These are phyloP conservation scores for Dothidotthia symphoricarpi DNA, from an alignment of 2,329 filamentous ascomycete species.

Conservation along the genomic window DNA sequence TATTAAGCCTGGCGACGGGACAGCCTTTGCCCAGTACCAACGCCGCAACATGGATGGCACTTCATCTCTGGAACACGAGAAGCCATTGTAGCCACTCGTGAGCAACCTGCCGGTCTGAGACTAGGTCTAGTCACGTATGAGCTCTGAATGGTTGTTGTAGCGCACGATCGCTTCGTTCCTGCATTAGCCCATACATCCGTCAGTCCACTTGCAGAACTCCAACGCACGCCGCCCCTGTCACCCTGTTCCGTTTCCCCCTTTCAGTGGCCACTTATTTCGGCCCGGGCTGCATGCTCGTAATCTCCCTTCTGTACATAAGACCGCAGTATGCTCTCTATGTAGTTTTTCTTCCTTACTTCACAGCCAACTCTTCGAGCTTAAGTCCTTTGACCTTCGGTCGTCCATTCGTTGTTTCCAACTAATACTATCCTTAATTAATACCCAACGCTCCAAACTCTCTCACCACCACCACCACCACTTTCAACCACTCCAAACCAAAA, in stretches of 20 bases:
- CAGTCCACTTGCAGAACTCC: conserved; percentile 31
- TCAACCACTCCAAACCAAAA: conserved; percentile 26
- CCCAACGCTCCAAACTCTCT: conserved; percentile 17
- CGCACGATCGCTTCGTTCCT: conserved; percentile 36
- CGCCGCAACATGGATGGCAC: conserved; percentile 11
- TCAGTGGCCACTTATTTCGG: conserved; percentile 35
- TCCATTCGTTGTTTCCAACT: conserved; percentile 45
- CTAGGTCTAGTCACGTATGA: conserved; percentile 28
- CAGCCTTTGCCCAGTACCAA: conserved; percentile 24
- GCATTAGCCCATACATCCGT: conserved; percentile 34
- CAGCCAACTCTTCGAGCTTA: conserved; percentile 40
- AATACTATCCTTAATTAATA: conserved; percentile 43
- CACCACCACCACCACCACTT: conserved; percentile 16
- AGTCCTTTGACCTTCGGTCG: conserved; percentile 43
- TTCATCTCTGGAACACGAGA: conserved; percentile 38
- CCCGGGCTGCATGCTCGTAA: conserved; percentile 38
- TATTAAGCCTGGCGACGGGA: conserved; percentile 11
- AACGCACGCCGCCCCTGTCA: conserved; percentile 26
- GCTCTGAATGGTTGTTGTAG: conserved; percentile 25
- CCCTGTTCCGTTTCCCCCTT: conserved; percentile 29
- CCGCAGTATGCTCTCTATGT: conserved; percentile 15
- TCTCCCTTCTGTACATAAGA: conserved; percentile 42
- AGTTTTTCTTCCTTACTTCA: conserved; percentile 31
- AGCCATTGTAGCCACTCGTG: conserved; percentile 25
- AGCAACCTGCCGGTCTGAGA: conserved; percentile 27